Evolutionary conservation across 805 yeast species (phyloP).

Genomic region (Tanozyma kutaoensis): DNA sequence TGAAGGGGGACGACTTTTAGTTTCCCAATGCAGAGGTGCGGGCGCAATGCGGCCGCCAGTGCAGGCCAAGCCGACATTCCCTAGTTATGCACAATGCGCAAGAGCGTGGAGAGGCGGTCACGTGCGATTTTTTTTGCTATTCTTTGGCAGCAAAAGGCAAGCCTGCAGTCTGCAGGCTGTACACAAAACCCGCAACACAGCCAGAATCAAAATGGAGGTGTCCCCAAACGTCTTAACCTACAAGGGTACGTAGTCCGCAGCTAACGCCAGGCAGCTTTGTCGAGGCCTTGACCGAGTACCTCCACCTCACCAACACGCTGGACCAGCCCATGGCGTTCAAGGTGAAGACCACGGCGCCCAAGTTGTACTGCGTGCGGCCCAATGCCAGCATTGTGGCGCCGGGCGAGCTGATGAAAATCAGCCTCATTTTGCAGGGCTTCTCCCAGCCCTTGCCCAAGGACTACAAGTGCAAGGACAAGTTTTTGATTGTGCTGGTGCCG

Average conservation of each 20-base stretch:
- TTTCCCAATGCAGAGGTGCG: not conserved
- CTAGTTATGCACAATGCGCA: too few relatives aligned
- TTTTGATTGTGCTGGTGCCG: constrained; percentile 78
- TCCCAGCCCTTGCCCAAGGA: constrained; percentile 61
- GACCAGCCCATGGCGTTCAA: constrained; percentile 68
- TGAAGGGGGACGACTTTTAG: constrained; percentile 88
- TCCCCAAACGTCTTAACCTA: constrained; percentile 64
- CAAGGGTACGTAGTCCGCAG: constrained; percentile 47
- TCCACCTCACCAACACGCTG: constrained; percentile 41
- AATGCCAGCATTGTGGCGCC: constrained; percentile 76
- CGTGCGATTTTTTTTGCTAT: too few relatives aligned
- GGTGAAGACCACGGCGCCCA: constrained; percentile 97
- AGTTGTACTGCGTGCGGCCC: constrained; percentile 90
- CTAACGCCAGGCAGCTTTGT: constrained; percentile 57
- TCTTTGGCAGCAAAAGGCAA: too few relatives aligned
- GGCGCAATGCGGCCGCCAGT: too few relatives aligned
- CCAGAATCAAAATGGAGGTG: constrained; percentile 52
- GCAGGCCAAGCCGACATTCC: too few relatives aligned
- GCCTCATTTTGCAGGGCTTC: constrained; percentile 78
- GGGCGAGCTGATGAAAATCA: constrained; percentile 57
- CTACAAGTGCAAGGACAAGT: constrained; percentile 82
- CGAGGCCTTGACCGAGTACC: constrained; percentile 51
- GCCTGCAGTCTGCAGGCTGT: too few relatives aligned
- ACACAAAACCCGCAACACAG: too few relatives aligned
- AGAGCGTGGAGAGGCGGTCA: too few relatives aligned